Evolutionary conservation across 2,329 filamentous ascomycete species (phyloP).

Genomic region (Coniochaeta sp.): DNA sequence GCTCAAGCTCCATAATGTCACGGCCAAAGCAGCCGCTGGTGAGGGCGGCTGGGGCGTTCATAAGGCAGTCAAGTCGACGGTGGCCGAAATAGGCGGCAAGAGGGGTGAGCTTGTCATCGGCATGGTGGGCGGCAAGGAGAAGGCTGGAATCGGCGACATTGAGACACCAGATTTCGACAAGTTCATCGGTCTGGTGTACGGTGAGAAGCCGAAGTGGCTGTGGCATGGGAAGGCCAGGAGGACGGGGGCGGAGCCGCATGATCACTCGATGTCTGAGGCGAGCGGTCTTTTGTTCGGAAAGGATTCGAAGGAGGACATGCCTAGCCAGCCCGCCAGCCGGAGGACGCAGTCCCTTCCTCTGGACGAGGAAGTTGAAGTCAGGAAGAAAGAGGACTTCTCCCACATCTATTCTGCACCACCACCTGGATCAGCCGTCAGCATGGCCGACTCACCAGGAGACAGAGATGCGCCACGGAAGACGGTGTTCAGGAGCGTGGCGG

Average conservation of each 20-base stretch:
- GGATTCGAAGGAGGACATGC: conserved; percentile 35
- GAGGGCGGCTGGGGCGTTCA: conserved; percentile 90
- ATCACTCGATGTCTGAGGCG: conserved; percentile 38
- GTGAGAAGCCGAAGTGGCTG: conserved; percentile 84
- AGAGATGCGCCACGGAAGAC: conserved; percentile 55
- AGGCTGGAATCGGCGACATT: conserved; percentile 83
- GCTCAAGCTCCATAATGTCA: conserved; percentile 71
- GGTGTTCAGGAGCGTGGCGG: conserved; percentile 73
- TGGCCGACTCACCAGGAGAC: conserved; percentile 41
- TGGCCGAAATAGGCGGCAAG: conserved; percentile 89
- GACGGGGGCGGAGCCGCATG: conserved; percentile 37
- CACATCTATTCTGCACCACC: conserved; percentile 35
- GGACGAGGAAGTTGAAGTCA: conserved; percentile 43
- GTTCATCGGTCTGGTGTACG: conserved; percentile 71
- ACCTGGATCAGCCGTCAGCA: conserved; percentile 37
- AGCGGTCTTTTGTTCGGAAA: conserved; percentile 45
- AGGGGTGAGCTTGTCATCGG: conserved; percentile 91
- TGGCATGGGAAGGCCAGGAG: conserved; percentile 88
- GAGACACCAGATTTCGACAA: conserved; percentile 86
- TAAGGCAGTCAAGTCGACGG: conserved; percentile 88
- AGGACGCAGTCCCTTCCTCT: conserved; percentile 42
- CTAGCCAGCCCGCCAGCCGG: conserved; percentile 23
- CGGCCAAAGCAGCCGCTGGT: conserved; percentile 81
- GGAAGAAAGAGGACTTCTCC: conserved; percentile 35
- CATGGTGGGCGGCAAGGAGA: conserved; percentile 83